Conservation (phyloP, 2,329 filamentous ascomycete genomes). For the Grosmannia serpens region DNA sequence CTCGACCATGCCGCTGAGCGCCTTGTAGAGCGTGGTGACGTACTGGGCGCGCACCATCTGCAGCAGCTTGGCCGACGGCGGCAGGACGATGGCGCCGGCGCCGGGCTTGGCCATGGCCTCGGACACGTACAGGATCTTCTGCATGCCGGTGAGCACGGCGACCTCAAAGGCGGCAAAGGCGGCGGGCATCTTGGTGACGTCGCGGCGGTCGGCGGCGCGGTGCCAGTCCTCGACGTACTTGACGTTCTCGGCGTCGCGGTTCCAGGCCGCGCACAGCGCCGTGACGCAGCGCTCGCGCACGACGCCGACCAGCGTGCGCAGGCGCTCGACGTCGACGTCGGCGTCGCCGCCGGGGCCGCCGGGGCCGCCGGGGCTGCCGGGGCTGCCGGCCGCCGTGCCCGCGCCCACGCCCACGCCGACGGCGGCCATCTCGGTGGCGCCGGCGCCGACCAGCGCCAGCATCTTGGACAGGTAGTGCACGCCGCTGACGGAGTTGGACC, state of each 20-base stretch:
- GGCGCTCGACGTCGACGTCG: slow-evolving; percentile 47
- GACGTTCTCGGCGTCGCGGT: slow-evolving; percentile 82
- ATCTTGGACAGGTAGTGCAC: slow-evolving; percentile 81
- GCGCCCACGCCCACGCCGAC: slow-evolving; percentile 39
- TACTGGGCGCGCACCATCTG: slow-evolving; percentile 89
- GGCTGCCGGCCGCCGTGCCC: too few species aligned
- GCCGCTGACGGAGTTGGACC: slow-evolving; percentile 84
- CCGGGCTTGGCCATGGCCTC: slow-evolving; percentile 70
- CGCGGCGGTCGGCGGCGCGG: slow-evolving; percentile 65
- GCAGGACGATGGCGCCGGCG: slow-evolving; percentile 65
- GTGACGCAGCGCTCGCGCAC: slow-evolving; percentile 77
- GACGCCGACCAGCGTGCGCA: slow-evolving; percentile 63
- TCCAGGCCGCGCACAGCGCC: slow-evolving; percentile 84
- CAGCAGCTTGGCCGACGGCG: slow-evolving; percentile 76
- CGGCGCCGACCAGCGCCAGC: slow-evolving; percentile 71
- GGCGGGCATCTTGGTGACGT: slow-evolving; percentile 83
- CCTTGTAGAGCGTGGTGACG: slow-evolving; percentile 87
- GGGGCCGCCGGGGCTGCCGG: too few species aligned
- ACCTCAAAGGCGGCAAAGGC: slow-evolving; percentile 80
- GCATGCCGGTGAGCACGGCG: slow-evolving; percentile 71
- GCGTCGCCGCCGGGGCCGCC: too few species aligned
- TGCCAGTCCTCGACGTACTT: slow-evolving; percentile 93
- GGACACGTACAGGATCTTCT: slow-evolving; percentile 88
- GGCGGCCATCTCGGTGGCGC: slow-evolving; percentile 73
- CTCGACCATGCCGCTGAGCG: slow-evolving; percentile 89